Base-by-base conservation (phyloP, 2,329 filamentous ascomycete genomes). In the Verticillium alfalfae region DNA sequence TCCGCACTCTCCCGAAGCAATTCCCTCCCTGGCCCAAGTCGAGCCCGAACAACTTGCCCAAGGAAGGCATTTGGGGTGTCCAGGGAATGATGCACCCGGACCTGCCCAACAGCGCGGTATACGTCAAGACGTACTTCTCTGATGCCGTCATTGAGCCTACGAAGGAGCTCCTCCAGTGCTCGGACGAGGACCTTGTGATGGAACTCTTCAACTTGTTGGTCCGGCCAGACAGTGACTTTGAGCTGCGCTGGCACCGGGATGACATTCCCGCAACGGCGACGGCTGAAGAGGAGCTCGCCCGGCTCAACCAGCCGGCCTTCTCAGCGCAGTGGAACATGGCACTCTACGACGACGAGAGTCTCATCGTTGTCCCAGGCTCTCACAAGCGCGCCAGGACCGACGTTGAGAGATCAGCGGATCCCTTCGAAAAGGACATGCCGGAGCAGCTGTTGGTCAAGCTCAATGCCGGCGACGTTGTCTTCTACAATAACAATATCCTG, bases 271-370 rank as follows among this genome's bases (percentile, higher is more conserved):
- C 87, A n/a, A 79, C 81, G 1, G 90, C 88, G 0, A 81, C 79
- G 0, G 71, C 85, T 0, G 87, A 88, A 22, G 87, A 93, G 69
- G 93, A 96, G 73, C 70, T 85, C 52, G 75, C 75, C 55, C 77
- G 88, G 34, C 76, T 96, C 59, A 70, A 72, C 1, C 77, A 84
- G 64, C 84, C 86, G 0, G 86, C 88, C 61, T 86, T 84, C 68
- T 92, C 95, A 69, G 89, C 92, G 41, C 93, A 97, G 78, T 97
- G 92, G 84, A 97, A 97, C 72, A 80, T 96, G 54, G 88, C 92
- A 8, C 79, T 96, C 8, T 93, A 87, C 71, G 85, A 88, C 39
- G 93, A 96, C 71, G 79, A 83, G 15, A 89, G 86, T 57, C 76
- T 96, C 7, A 77, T 96, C 8, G 86, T 95, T 0, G 84, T 96